These are phyloP conservation scores for Aspergillus costaricaensis DNA, from an alignment of 2,329 filamentous ascomycete genomes.

Conservation along the genomic window DNA sequence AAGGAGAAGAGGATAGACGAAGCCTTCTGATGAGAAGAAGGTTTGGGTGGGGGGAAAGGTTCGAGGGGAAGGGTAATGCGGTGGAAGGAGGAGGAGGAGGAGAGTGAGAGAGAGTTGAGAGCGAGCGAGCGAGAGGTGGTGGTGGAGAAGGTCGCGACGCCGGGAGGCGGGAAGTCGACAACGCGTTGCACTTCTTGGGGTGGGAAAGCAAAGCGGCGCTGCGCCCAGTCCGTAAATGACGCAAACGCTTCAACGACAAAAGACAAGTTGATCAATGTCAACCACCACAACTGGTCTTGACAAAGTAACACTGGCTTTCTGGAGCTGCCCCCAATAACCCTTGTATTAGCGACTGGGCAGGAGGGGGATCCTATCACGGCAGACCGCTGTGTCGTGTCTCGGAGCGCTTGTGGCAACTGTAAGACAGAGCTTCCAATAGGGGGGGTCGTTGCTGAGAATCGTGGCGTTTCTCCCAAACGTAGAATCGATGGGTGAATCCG, in stretches of 20 bases:
- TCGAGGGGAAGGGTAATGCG: conserved; percentile 25
- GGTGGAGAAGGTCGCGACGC: conserved; percentile 33
- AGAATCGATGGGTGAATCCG: not conserved
- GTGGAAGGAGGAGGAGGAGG: conserved; percentile 9
- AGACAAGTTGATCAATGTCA: not conserved
- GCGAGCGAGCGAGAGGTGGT: conserved; percentile 28
- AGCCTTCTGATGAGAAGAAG: conserved; percentile 14
- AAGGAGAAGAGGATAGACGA: conserved; percentile 15
- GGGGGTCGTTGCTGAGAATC: not conserved
- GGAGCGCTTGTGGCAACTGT: conserved; percentile 3
- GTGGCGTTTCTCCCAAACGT: not conserved
- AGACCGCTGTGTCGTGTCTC: conserved; percentile 1
- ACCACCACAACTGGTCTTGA: not conserved
- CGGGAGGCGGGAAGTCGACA: conserved; percentile 32
- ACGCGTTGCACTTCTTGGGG: conserved; percentile 28
- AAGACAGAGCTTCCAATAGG: not conserved
- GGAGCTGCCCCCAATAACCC: not conserved
- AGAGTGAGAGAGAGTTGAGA: conserved; percentile 21
- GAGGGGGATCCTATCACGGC: not conserved
- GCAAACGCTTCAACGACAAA: conserved; percentile 23
- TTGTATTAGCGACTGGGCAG: not conserved
- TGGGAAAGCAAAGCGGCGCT: conserved; percentile 18
- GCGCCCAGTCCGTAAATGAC: conserved; percentile 24
- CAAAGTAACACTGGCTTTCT: not conserved
- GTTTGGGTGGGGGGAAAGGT: conserved; percentile 23